Conservation (phyloP, 768 basidiomycete species). For the Exidia glandulosa region DNA sequence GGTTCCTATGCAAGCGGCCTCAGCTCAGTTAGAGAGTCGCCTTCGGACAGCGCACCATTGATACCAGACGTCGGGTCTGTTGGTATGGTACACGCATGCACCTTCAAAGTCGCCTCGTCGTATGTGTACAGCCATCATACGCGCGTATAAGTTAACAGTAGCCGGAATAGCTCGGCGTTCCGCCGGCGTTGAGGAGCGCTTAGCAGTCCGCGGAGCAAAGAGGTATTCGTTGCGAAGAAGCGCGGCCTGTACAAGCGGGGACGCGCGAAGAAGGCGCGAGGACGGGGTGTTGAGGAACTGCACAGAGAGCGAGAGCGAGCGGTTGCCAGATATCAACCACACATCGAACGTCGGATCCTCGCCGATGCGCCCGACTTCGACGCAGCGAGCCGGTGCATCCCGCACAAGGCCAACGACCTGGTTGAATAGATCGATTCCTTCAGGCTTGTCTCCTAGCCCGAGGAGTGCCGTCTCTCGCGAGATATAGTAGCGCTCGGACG, state of each 20-base stretch:
- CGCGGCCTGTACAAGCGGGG: conserved; percentile 28
- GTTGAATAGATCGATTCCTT: background rate
- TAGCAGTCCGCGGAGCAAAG: conserved; percentile 23
- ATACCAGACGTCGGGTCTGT: conserved; percentile 11
- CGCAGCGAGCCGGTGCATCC: conserved; percentile 31
- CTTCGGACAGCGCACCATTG: conserved; percentile 11
- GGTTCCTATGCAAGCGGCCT: conserved; percentile 28
- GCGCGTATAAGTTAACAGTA: conserved; percentile 11
- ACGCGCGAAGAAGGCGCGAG: conserved; percentile 30
- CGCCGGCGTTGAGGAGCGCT: background rate
- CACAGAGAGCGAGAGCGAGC: conserved; percentile 22
- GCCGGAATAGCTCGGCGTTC: background rate
- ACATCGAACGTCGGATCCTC: conserved; percentile 39
- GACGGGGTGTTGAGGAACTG: conserved; percentile 26
- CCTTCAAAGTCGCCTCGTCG: conserved; percentile 40
- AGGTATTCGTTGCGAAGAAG: conserved; percentile 27
- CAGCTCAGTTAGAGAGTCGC: conserved; percentile 24
- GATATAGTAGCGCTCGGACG: conserved; percentile 25
- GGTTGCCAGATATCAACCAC: conserved; percentile 28
- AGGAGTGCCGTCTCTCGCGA: conserved; percentile 27
- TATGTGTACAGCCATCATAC: conserved; percentile 40
- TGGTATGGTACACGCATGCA: conserved; percentile 31
- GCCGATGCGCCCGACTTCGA: conserved; percentile 26
- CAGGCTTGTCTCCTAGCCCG: background rate
- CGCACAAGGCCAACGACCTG: conserved; percentile 29